Base-by-base conservation (phyloP, 1,284 basidiomycete species). In the Microbotryum scabiosae region DNA sequence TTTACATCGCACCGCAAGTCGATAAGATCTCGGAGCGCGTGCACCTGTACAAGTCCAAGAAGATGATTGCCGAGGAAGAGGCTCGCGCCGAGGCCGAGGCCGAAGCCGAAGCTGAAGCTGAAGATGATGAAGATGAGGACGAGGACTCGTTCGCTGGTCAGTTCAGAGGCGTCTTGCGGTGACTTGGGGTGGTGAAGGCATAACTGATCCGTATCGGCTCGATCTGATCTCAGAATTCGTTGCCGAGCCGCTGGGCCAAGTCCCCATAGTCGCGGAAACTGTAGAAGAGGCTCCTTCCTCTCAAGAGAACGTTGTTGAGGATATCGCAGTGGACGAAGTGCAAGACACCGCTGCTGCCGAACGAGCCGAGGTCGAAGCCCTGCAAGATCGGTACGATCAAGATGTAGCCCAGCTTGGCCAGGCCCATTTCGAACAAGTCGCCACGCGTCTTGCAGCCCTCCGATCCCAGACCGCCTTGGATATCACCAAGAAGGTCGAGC, bases 1-100 rank as follows among this genome's bases (percentile, higher is more conserved):
- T 63, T 26, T 72, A 69, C 59, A 66, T 72, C 57, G 61, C 63
- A 16, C 71, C 71, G 6, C 71, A 72, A 56, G 46, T 71, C 23
- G 69, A 65, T 60, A 71, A 70, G 64, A 70, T 72, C 52, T 48
- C 58, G 25, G 71, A 69, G 47, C 58, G 67, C 23, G 67, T 70
- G 48, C 70, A 66, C 49, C 69, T 70, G 55, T 69, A 70, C 61
- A 65, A 62, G 56, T 58, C 60, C 20, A 66, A 66, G 59, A 61
- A 66, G 45, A 56, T 53, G 5, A 56, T n/a, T 48, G 46, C 55
- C 8, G 32, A 41, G 36, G 36, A 41, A 41, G 36, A 41, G 36
- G 45, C 54, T 18, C 61, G 36, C 5, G 36, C 36, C 36, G 60
- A 63, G 7, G 68, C 70, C 5, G 8, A 30, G 30, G 45, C 52